Percentiles rank a stretch among this genome's conserved stretches.
These are phyloP conservation scores for Epichloe hybrida DNA, from an alignment of 2,329 filamentous ascomycete species.

Conservation along the genomic window DNA sequence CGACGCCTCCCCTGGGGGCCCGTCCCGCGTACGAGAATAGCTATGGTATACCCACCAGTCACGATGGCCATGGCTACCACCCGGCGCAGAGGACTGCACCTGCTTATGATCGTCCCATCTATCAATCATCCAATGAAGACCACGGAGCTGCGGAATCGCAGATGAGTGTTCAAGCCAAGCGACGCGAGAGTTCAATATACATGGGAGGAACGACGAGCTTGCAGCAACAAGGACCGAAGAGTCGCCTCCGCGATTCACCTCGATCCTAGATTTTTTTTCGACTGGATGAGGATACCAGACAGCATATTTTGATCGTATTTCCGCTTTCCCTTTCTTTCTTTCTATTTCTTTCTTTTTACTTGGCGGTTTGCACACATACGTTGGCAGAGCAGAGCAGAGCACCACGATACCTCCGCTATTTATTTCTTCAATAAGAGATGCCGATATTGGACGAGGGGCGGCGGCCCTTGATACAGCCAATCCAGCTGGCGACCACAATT, in stretches of 20 bases:
- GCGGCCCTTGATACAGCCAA: neutral
- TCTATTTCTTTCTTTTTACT: neutral
- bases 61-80: constrained; percentile 11
- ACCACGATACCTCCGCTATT: constrained; percentile 16
- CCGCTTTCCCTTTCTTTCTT: neutral
- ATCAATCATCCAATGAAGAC: constrained; percentile 16
- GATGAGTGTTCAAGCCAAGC: constrained; percentile 21
- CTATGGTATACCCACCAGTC: constrained; percentile 16
- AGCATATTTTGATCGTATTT: neutral
- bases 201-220: constrained; percentile 33
- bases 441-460: neutral
- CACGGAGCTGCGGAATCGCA: constrained; percentile 13
- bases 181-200: constrained; percentile 49
- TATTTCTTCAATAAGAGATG: constrained; percentile 8
- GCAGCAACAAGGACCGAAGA: constrained; percentile 37
- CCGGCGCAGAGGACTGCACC: constrained; percentile 13
- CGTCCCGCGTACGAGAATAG: constrained; percentile 34
- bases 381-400: constrained; percentile 1
- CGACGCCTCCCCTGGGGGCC: constrained; percentile 27
- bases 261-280: constrained; percentile 16
- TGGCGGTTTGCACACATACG: neutral
- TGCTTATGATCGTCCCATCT: constrained; percentile 25
- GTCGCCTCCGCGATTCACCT: constrained; percentile 41
- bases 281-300: neutral
- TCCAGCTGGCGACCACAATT: neutral